Evolutionary conservation across 306 rosid genomes (phyloP).

Genomic region (Cicer pinnatifidum): DNA sequence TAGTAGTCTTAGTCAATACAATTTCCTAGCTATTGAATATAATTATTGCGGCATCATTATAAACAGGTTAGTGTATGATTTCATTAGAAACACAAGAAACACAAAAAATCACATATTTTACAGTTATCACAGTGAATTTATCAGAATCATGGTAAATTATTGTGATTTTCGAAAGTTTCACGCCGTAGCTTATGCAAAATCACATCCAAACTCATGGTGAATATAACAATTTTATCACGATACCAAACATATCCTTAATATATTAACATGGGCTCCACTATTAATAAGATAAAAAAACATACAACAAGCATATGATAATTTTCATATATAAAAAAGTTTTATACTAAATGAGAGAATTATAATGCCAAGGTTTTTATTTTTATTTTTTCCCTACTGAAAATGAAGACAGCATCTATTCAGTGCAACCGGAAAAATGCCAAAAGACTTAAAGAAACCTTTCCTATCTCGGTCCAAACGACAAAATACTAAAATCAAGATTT

Average conservation of each 20-base stretch:
- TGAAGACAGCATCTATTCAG: conserved; percentile 38
- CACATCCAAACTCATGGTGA: too few species aligned
- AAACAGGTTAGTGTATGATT: too few species aligned
- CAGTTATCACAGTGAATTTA: too few species aligned
- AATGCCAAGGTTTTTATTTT: background rate
- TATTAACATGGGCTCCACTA: background rate
- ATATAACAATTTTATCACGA: too few species aligned
- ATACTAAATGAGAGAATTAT: conserved; percentile 7
- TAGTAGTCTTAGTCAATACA: too few species aligned
- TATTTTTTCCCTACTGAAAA: conserved; percentile 33
- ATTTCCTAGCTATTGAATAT: too few species aligned
- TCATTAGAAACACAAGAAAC: too few species aligned
- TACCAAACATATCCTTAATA: background rate
- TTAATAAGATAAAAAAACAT: conserved; percentile 27
- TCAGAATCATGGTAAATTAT: too few species aligned
- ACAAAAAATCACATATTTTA: too few species aligned
- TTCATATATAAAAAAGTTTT: background rate
- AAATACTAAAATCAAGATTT: conserved; percentile 7
- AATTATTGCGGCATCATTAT: too few species aligned
- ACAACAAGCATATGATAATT: background rate
- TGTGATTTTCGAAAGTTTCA: too few species aligned
- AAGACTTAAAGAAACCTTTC: background rate
- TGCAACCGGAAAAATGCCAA: conserved; percentile 29
- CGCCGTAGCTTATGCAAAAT: too few species aligned
- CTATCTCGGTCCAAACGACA: background rate